phyloP scores from a whole-genome alignment of 306 rosid genomes.

The Corylus americana region DNA sequence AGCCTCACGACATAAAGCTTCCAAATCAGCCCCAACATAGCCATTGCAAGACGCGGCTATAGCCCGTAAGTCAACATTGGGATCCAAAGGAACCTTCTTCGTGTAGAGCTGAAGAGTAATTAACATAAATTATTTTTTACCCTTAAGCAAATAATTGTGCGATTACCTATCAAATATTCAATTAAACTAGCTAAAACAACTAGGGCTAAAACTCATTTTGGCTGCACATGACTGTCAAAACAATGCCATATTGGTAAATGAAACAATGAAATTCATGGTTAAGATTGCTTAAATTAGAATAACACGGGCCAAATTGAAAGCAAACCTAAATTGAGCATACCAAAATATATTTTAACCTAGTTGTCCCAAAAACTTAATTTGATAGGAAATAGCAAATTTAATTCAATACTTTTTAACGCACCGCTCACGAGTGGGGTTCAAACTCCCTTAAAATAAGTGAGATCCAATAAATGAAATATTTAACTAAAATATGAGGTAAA shows the following conservation, averaged over 20 bases:
- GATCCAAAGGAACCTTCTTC: constrained; percentile 63
- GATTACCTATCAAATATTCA: constrained; percentile 23
- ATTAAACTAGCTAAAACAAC: neutral
- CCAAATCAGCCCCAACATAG: constrained; percentile 91
- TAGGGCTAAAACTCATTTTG: neutral
- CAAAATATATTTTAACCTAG: too few relatives aligned
- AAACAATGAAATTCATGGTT: neutral
- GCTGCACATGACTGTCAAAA: neutral
- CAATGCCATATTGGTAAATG: too few relatives aligned
- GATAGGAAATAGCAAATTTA: too few relatives aligned
- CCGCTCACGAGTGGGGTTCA: too few relatives aligned
- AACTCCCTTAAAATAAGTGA: too few relatives aligned
- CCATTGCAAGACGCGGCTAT: constrained; percentile 92
- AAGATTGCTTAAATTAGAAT: neutral
- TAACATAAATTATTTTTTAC: constrained; percentile 14
- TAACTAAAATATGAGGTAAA: too few relatives aligned
- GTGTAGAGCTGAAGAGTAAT: constrained; percentile 69
- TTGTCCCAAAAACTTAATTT: too few relatives aligned
- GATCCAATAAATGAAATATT: too few relatives aligned
- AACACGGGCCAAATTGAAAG: neutral
- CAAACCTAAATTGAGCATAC: too few relatives aligned
- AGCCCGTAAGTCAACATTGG: constrained; percentile 51
- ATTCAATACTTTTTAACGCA: too few relatives aligned
- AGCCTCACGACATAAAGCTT: constrained; percentile 83
- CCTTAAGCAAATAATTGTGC: constrained; percentile 3